Evolutionary conservation across 2,329 filamentous ascomycete genomes (phyloP).

Genomic region (Ophiocordyceps camponoti-leonardi): DNA sequence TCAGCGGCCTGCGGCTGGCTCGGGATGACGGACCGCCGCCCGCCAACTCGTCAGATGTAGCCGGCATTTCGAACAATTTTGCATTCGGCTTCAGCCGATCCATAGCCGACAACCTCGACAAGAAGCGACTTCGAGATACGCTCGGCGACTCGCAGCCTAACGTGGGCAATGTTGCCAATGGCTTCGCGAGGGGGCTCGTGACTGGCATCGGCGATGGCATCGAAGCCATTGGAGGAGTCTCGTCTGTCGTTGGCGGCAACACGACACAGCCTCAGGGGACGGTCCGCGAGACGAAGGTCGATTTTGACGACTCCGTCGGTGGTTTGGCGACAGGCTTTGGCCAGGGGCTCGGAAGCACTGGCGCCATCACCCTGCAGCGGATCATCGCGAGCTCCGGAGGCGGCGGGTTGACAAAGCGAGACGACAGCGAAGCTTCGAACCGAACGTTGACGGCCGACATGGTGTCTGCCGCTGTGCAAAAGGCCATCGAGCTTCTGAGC

Average conservation of each 20-base stretch:
- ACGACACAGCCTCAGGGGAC: constrained; percentile 5
- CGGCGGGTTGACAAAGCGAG: neutral
- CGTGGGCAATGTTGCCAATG: constrained; percentile 13
- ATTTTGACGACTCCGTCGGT: constrained; percentile 16
- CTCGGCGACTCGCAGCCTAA: constrained; percentile 3
- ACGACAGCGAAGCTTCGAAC: neutral
- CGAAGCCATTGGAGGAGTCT: constrained; percentile 13
- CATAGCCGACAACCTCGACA: constrained; percentile 9
- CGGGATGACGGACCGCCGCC: constrained; percentile 3
- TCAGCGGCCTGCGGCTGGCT: constrained; percentile 8
- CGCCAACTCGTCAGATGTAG: constrained; percentile 6
- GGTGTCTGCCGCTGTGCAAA: constrained; percentile 12
- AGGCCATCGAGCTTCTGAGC: constrained; percentile 11
- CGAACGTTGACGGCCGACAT: constrained; percentile 9
- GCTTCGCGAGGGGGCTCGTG: constrained; percentile 16
- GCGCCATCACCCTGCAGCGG: constrained; percentile 12
- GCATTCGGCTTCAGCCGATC: constrained; percentile 12
- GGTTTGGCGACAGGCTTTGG: constrained; percentile 18
- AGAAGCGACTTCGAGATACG: neutral
- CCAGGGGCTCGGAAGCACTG: constrained; percentile 16
- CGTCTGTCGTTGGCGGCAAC: constrained; percentile 13
- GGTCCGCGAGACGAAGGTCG: constrained; percentile 8
- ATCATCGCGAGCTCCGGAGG: constrained; percentile 6
- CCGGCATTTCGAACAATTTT: constrained; percentile 9
- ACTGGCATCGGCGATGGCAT: constrained; percentile 17